phyloP scores from a whole-genome alignment of 2,329 filamentous ascomycete species.

The Monilinia laxa region DNA sequence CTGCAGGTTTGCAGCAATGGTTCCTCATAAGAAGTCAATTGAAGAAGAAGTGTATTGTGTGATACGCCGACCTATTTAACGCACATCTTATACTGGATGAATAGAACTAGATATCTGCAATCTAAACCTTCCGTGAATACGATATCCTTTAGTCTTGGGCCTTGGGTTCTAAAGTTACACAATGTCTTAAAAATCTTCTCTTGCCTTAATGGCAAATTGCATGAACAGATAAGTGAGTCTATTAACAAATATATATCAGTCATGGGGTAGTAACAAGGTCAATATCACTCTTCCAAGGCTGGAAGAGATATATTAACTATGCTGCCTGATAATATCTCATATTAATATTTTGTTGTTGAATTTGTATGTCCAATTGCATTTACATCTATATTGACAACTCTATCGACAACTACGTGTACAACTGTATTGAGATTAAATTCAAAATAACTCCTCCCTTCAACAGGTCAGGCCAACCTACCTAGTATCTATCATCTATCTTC shows the following conservation, averaged over 20 bases:
- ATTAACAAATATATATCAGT: constrained; percentile 13
- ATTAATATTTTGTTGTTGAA: background rate
- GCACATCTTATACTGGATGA: background rate
- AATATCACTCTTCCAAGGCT: background rate
- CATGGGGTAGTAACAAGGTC: constrained; percentile 12
- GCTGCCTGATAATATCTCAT: background rate
- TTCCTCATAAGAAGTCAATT: constrained; percentile 5
- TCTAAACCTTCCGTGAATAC: background rate
- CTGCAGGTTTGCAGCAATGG: constrained; percentile 10
- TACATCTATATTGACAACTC: too few relatives aligned
- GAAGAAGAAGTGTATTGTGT: constrained; percentile 4
- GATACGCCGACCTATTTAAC: background rate
- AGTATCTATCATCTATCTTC: background rate
- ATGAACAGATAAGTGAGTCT: background rate
- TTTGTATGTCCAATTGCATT: background rate
- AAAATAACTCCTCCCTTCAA: background rate
- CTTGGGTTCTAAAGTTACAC: constrained; percentile 17
- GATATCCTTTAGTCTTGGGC: constrained; percentile 4
- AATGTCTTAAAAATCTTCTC: constrained; percentile 14
- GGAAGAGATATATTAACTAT: background rate
- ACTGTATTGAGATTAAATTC: background rate
- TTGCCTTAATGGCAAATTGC: constrained; percentile 9
- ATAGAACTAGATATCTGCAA: constrained; percentile 11
- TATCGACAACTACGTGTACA: too few relatives aligned
- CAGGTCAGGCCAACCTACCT: background rate